Percentiles rank a stretch among this genome's conserved stretches.
These are phyloP conservation scores for Penicillium cinerascens DNA, from an alignment of 495 filamentous ascomycete genomes.

Conservation along the genomic window DNA sequence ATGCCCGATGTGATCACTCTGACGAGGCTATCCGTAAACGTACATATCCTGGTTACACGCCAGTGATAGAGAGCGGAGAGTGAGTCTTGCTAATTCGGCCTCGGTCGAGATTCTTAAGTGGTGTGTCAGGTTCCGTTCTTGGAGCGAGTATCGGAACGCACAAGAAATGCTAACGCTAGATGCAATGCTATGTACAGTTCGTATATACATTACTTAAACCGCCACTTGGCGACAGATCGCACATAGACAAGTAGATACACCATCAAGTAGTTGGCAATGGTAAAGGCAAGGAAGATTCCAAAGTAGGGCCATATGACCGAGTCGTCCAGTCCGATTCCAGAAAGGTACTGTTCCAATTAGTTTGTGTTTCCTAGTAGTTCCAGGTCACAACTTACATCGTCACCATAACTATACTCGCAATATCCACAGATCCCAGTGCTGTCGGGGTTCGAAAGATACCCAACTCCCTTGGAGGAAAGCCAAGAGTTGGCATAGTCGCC, in stretches of 20 bases:
- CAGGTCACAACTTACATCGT: conserved; percentile 41
- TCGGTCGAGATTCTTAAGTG: too few species aligned
- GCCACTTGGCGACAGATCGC: conserved; percentile 37
- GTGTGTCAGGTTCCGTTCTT: too few species aligned
- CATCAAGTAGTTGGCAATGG: conserved; percentile 64
- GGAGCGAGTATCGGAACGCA: neutral
- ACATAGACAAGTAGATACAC: conserved; percentile 54
- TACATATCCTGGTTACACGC: too few species aligned
- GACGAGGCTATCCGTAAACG: too few species aligned
- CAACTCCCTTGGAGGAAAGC: conserved; percentile 58
- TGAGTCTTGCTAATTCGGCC: too few species aligned
- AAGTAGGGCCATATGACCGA: conserved; percentile 65
- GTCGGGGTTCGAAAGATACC: conserved; percentile 56
- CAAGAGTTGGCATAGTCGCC: conserved; percentile 67
- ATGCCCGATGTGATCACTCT: too few species aligned
- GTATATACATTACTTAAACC: conserved; percentile 28
- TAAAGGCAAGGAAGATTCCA: conserved; percentile 70
- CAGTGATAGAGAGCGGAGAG: too few species aligned
- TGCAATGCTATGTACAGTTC: neutral
- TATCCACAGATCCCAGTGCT: conserved; percentile 47
- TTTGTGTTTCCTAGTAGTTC: neutral
- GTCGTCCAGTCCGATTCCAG: conserved; percentile 56
- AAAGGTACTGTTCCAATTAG: conserved; percentile 53
- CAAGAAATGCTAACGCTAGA: neutral
- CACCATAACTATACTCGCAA: conserved; percentile 56